phyloP scores from a whole-genome alignment of 2,329 filamentous ascomycete genomes.

The Lizonia empirigonia region DNA sequence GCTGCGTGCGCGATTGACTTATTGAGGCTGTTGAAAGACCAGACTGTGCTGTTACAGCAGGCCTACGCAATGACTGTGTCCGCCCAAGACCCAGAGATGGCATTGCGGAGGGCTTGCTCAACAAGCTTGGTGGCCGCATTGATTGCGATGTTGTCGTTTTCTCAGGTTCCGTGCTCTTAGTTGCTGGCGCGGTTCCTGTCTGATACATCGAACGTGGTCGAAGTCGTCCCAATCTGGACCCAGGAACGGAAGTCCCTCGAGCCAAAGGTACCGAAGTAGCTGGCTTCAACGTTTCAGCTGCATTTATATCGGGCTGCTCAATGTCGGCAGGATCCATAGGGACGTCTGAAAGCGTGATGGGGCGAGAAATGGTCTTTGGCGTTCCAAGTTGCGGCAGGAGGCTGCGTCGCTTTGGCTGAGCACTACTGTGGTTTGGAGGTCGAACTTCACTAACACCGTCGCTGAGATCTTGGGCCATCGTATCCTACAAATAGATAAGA shows the following conservation, averaged over 20 bases:
- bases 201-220: constrained; percentile 43
- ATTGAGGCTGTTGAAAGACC: constrained; percentile 14
- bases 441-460: background rate
- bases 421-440: background rate
- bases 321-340: background rate
- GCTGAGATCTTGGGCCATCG: constrained; percentile 1
- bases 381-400: constrained; percentile 44
- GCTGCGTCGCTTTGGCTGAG: constrained; percentile 28
- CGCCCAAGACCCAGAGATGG: constrained; percentile 27
- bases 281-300: background rate
- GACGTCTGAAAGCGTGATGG: background rate
- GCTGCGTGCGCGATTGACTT: constrained; percentile 37
- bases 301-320: background rate
- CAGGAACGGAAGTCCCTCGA: constrained; percentile 7
- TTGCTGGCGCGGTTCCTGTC: constrained; percentile 17
- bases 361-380: constrained; percentile 20
- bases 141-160: constrained; percentile 18
- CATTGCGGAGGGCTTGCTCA: constrained; percentile 27
- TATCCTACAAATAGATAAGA: background rate
- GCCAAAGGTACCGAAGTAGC: constrained; percentile 7
- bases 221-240: constrained; percentile 24
- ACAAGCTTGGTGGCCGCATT: constrained; percentile 26
- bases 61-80: constrained; percentile 41
- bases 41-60: constrained; percentile 25
- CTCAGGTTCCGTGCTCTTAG: constrained; percentile 11